Percentiles rank a stretch among this genome's conserved stretches.
Evolutionary conservation across 768 basidiomycete species (phyloP).

Genomic region (Rhodotorula paludigena): DNA sequence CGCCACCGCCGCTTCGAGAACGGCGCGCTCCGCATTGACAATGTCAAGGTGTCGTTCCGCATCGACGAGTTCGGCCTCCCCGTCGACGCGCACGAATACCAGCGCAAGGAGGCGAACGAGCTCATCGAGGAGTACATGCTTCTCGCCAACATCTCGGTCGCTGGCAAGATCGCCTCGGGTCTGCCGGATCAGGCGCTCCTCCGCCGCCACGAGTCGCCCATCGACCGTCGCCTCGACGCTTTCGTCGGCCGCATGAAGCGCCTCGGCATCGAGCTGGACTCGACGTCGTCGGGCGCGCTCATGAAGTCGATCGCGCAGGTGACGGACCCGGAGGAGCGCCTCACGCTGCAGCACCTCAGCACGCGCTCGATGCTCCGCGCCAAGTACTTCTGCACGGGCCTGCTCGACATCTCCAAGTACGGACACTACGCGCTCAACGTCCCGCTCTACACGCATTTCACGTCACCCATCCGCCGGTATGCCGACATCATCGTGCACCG

Average conservation of each 20-base stretch:
- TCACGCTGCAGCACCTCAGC: constrained; percentile 68
- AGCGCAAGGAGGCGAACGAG: constrained; percentile 65
- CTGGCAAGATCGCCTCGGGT: constrained; percentile 86
- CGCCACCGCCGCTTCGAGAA: constrained; percentile 67
- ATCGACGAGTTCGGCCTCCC: constrained; percentile 75
- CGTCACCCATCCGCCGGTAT: constrained; percentile 52
- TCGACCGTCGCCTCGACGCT: constrained; percentile 77
- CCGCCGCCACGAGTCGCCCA: constrained; percentile 84
- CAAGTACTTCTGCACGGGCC: constrained; percentile 98
- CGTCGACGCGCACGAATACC: constrained; percentile 65
- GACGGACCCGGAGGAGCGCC: constrained; percentile 56
- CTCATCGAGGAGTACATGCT: constrained; percentile 98
- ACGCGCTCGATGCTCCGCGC: constrained; percentile 90
- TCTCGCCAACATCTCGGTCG: constrained; percentile 79
- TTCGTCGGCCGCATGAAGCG: constrained; percentile 77
- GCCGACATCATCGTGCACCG: constrained; percentile 91
- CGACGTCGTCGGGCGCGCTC: constrained; percentile 67
- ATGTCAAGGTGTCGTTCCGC: constrained; percentile 66
- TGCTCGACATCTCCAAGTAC: constrained; percentile 99
- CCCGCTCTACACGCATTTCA: constrained; percentile 90
- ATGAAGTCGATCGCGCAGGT: constrained; percentile 79
- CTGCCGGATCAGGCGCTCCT: constrained; percentile 96
- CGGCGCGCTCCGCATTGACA: constrained; percentile 70
- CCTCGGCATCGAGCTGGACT: constrained; percentile 76
- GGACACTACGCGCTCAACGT: constrained; percentile 82